These are phyloP conservation scores for Penicillium antarcticum DNA, from an alignment of 495 filamentous ascomycete genomes.

Conservation along the genomic window DNA sequence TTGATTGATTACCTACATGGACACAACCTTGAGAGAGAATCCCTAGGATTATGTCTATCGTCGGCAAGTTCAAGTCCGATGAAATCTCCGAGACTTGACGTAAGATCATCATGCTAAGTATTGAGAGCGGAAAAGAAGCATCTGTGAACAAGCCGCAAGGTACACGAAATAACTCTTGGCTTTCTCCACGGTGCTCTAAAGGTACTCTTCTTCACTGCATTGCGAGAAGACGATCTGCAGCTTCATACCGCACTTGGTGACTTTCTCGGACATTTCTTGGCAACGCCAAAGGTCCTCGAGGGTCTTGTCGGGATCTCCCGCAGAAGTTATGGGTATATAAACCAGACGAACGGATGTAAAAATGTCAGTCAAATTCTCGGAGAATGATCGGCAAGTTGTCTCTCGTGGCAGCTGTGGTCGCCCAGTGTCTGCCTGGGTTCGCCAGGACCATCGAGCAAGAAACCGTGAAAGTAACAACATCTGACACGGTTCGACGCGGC, in stretches of 20 bases:
- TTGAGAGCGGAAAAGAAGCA: no score
- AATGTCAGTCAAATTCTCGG: neutral
- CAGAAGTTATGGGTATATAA: neutral
- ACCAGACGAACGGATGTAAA: neutral
- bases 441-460: neutral
- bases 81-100: no score
- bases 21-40: no score
- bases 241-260: neutral
- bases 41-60: no score
- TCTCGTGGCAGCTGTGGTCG: neutral
- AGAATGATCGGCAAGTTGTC: conserved; percentile 1
- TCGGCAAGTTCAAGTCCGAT: no score
- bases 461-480: conserved; percentile 2
- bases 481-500: neutral
- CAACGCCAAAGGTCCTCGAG: conserved; percentile 1
- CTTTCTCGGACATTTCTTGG: neutral
- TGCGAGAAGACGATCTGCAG: no score
- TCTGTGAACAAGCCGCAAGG: no score
- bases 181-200: neutral
- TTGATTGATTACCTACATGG: no score
- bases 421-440: conserved; percentile 4
- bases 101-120: no score
- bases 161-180: neutral
- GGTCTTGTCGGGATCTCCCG: neutral
- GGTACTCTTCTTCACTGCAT: neutral